Evolutionary conservation across 208 protist species (phyloP).

Genomic region (Crithidia fasciculata): DNA sequence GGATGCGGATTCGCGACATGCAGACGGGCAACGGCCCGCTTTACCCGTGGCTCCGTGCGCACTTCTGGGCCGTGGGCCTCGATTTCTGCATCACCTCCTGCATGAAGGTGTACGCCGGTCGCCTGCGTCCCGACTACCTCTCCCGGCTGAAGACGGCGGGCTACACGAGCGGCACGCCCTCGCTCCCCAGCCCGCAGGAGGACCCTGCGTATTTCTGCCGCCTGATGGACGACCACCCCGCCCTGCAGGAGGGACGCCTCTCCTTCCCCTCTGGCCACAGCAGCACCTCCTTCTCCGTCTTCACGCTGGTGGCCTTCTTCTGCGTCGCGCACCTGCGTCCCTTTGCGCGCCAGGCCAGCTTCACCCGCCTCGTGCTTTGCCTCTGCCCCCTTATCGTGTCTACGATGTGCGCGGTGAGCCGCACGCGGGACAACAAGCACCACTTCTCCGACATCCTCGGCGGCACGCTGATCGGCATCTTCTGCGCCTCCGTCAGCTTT

Average conservation of each 20-base stretch:
- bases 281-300: constrained; percentile 81
- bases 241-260: constrained; percentile 74
- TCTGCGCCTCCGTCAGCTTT: constrained; percentile 49
- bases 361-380: constrained; percentile 60
- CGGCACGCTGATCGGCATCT: constrained; percentile 74
- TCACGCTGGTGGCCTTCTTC: constrained; percentile 71
- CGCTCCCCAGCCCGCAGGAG: constrained; percentile 36
- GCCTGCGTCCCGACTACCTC: constrained; percentile 92
- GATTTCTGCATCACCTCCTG: constrained; percentile 47
- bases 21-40: constrained; percentile 32
- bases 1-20: constrained; percentile 22
- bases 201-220: constrained; percentile 63
- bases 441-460: constrained; percentile 87
- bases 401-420: constrained; percentile 72
- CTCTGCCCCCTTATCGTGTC: constrained; percentile 64
- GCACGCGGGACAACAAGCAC: constrained; percentile 88
- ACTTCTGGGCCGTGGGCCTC: constrained; percentile 50
- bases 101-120: constrained; percentile 85
- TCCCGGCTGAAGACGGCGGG: constrained; percentile 51
- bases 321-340: constrained; percentile 69
- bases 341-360: constrained; percentile 67
- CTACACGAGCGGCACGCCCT: constrained; percentile 32
- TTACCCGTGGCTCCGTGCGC: constrained; percentile 65
- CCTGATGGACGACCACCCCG: constrained; percentile 39
- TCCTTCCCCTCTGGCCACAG: constrained; percentile 94